Base-by-base conservation (phyloP, 352 stramenopile species). In the Globisporangium nodosum region DNA sequence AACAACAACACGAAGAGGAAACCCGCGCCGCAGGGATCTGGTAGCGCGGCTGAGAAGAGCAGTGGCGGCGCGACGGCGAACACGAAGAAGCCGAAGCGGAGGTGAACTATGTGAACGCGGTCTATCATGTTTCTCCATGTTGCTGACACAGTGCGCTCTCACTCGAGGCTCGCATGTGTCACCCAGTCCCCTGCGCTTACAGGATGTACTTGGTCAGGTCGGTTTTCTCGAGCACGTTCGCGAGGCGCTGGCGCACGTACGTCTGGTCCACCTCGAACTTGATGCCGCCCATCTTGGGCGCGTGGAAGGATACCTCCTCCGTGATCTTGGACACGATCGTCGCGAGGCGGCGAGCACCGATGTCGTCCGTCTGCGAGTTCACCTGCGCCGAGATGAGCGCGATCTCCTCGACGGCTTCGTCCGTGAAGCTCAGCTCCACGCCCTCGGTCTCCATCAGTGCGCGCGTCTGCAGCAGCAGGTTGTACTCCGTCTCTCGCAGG, bases 121-220 rank as follows among this genome's bases (percentile, higher is more conserved):
- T 49, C 47, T 45, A 49, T 49, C 4, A 31, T 50, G 31, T 31
- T 42, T 13, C 47, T 50, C 21, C n/a, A 9, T 56, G 30, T 52
- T 20, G 7, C 21, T n/a, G 27, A 35, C 8, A 13, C 18, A 43
- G 11, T 27, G 16, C 24, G 20, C 24, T 35, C 47, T 27, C 24
- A 21, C 47, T 20, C 21, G 21, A 31, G 33, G 30, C 33, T 37
- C 9, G 3, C 33, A 37, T 37, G 9, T 11, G 33, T 37, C 33
- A 37, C 33, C 33, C 33, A 37, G 33, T 33, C 20, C 21, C 8
- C 16, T 20, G 49, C 35, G 49, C 45, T 65, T 95, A 99, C 49
- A 99, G 81, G 69, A 99, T 99, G 75, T 98, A 99, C 74, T 98
- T 98, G 46, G 92, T 97, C 20, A 99, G 80, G 70, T 99, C 96